Conservation (phyloP, 1,139 yeast genomes). For the Magnusiomyces fungicola region DNA sequence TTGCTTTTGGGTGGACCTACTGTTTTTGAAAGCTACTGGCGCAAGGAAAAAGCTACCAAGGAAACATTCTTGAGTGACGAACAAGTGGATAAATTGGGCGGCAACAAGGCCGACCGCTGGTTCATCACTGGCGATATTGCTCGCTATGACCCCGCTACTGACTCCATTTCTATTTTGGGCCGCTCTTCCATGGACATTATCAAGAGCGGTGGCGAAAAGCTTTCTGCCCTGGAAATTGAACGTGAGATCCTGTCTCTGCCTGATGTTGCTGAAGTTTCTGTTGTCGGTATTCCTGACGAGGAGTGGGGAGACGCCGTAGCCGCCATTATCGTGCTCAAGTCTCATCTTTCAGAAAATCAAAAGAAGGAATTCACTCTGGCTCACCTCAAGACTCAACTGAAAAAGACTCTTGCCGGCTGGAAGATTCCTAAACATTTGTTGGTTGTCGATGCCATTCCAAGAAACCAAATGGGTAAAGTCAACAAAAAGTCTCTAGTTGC, state of each 20-base stretch:
- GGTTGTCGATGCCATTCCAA: slow-evolving; percentile 24
- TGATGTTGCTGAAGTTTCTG: slow-evolving; percentile 30
- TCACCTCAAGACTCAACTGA: slow-evolving; percentile 24
- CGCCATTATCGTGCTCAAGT: slow-evolving; percentile 27
- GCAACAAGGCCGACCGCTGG: slow-evolving; percentile 24
- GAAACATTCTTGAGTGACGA: slow-evolving; percentile 23
- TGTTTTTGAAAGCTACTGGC: slow-evolving; percentile 31
- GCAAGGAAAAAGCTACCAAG: slow-evolving; percentile 30
- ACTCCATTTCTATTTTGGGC: slow-evolving; percentile 31
- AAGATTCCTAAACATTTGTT: slow-evolving; percentile 27
- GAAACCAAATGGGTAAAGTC: slow-evolving; percentile 34
- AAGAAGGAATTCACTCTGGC: slow-evolving; percentile 17
- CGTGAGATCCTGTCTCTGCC: slow-evolving; percentile 31
- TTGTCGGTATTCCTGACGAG: slow-evolving; percentile 31
- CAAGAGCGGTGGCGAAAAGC: slow-evolving; percentile 34
- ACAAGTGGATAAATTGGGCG: not conserved
- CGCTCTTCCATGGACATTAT: slow-evolving; percentile 35
- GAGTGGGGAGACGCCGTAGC: slow-evolving; percentile 36
- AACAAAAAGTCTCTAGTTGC: slow-evolving; percentile 30
- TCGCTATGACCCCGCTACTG: slow-evolving; percentile 24
- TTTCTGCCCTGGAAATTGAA: slow-evolving; percentile 35
- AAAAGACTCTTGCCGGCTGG: slow-evolving; percentile 26
- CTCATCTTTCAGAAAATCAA: slow-evolving; percentile 11
- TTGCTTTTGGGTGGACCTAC: slow-evolving; percentile 31
- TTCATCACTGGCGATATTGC: slow-evolving; percentile 36